A percentile compares a stretch with the other conserved stretches of the same genome.
Conservation (phyloP, 805 yeast species). For the Yarrowia hollandica region DNA sequence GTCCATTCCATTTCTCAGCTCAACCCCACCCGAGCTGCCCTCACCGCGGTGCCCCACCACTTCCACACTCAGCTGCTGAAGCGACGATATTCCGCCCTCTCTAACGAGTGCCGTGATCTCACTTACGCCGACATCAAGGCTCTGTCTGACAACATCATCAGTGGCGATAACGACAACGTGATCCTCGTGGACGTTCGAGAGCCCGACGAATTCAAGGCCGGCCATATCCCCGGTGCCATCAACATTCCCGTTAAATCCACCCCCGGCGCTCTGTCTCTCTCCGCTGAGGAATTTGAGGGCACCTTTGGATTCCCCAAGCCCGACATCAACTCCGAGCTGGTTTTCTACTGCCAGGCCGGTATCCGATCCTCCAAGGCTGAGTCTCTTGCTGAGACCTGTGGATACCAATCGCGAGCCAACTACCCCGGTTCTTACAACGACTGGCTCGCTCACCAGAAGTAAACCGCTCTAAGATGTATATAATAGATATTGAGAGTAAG, state of each 20-base stretch:
- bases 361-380: slow-evolving; percentile 89
- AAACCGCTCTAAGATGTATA: slow-evolving; percentile 4
- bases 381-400: slow-evolving; percentile 86
- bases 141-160: slow-evolving; percentile 43
- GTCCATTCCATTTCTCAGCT: slow-evolving; percentile 27
- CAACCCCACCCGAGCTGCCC: slow-evolving; percentile 18
- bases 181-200: slow-evolving; percentile 89
- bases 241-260: slow-evolving; percentile 87
- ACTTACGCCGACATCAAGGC: slow-evolving; percentile 43
- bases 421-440: slow-evolving; percentile 86
- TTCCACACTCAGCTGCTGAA: slow-evolving; percentile 18
- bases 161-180: slow-evolving; percentile 48
- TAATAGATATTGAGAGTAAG: neutral
- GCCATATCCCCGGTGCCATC: slow-evolving; percentile 79
- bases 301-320: slow-evolving; percentile 85
- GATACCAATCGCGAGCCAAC: slow-evolving; percentile 80
- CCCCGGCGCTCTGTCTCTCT: slow-evolving; percentile 86
- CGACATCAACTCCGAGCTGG: slow-evolving; percentile 61
- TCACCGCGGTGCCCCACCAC: slow-evolving; percentile 20
- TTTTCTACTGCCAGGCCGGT: slow-evolving; percentile 92
- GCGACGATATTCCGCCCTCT: slow-evolving; percentile 25
- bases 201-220: slow-evolving; percentile 72
- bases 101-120: slow-evolving; percentile 9
- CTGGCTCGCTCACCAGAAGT: slow-evolving; percentile 51
- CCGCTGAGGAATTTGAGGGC: slow-evolving; percentile 75